These are phyloP conservation scores for Quillaja saponaria DNA, from an alignment of 306 rosid species.

Conservation along the genomic window DNA sequence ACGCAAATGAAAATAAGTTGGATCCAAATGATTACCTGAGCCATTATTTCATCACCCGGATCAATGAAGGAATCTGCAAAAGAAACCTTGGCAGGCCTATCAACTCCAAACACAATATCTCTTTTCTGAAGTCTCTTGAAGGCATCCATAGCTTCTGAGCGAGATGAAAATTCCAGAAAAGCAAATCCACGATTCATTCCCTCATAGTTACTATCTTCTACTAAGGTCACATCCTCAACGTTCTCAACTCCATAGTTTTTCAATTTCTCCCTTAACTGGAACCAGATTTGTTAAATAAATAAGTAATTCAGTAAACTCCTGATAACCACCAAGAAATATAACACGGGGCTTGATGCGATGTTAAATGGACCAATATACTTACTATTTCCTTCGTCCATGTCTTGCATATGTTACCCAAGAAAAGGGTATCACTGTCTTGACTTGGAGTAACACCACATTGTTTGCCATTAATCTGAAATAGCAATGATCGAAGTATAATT, in stretches of 20 bases:
- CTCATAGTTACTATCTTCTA: slow-evolving; percentile 82
- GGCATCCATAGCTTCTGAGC: slow-evolving; percentile 98
- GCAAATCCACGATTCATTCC: slow-evolving; percentile 98
- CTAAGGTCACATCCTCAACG: slow-evolving; percentile 91
- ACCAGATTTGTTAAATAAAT: slow-evolving; percentile 36
- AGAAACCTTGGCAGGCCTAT: slow-evolving; percentile 96
- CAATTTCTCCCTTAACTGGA: slow-evolving; percentile 88
- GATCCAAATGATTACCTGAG: slow-evolving; percentile 69
- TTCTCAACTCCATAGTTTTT: slow-evolving; percentile 88
- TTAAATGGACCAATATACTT: slow-evolving; percentile 55
- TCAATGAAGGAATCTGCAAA: slow-evolving; percentile 98
- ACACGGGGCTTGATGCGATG: slow-evolving; percentile 12
- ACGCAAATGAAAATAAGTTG: slow-evolving; percentile 25
- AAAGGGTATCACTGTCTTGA: slow-evolving; percentile 96
- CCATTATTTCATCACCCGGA: slow-evolving; percentile 97
- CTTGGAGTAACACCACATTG: slow-evolving; percentile 94
- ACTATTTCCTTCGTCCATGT: slow-evolving; percentile 93
- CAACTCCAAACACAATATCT: slow-evolving; percentile 94
- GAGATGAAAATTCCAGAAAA: slow-evolving; percentile 89
- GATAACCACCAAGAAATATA: slow-evolving; percentile 24
- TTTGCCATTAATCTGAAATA: slow-evolving; percentile 95
- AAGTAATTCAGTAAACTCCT: slow-evolving; percentile 40
- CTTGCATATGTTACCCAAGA: slow-evolving; percentile 95
- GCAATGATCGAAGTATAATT: slow-evolving; percentile 40
- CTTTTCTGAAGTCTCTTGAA: slow-evolving; percentile 91